These are phyloP conservation scores for Ascochyta lentis DNA, from an alignment of 2,329 filamentous ascomycete genomes.

Conservation along the genomic window DNA sequence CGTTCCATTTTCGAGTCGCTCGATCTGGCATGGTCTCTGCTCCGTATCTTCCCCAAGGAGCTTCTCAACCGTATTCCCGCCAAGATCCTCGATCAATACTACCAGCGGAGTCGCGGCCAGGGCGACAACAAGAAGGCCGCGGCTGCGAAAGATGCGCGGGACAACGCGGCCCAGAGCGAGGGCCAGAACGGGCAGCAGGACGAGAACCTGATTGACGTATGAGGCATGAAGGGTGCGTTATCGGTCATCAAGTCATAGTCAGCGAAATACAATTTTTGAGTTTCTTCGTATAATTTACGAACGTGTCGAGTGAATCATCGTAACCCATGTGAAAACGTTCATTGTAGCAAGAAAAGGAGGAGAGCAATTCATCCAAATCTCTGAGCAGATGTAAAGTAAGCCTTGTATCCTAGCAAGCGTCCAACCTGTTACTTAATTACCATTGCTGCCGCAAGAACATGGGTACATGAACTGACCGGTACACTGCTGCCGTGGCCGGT, in stretches of 20 bases:
- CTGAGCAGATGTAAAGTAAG: neutral
- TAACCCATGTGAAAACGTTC: neutral
- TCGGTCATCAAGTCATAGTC: constrained; percentile 15
- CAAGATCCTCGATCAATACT: constrained; percentile 61
- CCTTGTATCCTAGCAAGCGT: neutral
- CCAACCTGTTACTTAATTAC: neutral
- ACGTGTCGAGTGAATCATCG: neutral
- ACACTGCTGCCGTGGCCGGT: no score
- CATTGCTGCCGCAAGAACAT: neutral
- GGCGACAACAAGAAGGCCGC: constrained; percentile 50
- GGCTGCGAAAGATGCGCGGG: constrained; percentile 50
- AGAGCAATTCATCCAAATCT: neutral
- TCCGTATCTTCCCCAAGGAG: constrained; percentile 98
- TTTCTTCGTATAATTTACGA: constrained; percentile 32
- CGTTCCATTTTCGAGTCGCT: constrained; percentile 91
- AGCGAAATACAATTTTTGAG: constrained; percentile 23
- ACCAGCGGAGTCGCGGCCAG: constrained; percentile 52
- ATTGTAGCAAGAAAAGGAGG: neutral
- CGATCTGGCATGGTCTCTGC: constrained; percentile 93
- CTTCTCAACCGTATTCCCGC: constrained; percentile 81
- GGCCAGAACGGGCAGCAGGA: constrained; percentile 32
- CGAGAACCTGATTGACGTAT: constrained; percentile 51
- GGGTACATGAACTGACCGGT: no score
- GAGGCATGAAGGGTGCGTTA: constrained; percentile 1
- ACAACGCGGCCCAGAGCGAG: constrained; percentile 46